Conservation (phyloP, 2,329 filamentous ascomycete species). For the Colletotrichum cereale region DNA sequence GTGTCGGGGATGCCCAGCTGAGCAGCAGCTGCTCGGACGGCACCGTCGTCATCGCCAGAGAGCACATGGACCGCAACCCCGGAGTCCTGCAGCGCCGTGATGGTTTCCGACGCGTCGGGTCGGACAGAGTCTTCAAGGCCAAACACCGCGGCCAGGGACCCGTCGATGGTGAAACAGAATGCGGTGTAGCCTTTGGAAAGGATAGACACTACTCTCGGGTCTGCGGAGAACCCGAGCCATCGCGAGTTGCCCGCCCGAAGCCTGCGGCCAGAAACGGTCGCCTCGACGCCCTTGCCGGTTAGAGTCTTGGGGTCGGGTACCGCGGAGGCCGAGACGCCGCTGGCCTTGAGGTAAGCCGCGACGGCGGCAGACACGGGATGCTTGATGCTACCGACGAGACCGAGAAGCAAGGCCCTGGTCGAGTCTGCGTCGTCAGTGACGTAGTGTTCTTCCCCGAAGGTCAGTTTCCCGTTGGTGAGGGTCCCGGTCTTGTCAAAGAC, state of each 20-base stretch:
- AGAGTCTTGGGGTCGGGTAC: constrained; percentile 53
- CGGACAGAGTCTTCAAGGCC: constrained; percentile 62
- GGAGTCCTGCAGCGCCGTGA: constrained; percentile 52
- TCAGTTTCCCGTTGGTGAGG: constrained; percentile 70
- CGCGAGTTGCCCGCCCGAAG: constrained; percentile 63
- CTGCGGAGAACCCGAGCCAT: constrained; percentile 56
- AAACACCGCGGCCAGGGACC: constrained; percentile 54
- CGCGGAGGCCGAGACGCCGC: constrained; percentile 6
- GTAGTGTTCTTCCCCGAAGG: constrained; percentile 55
- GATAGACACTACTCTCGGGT: constrained; percentile 51
- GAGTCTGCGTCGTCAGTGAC: constrained; percentile 16
- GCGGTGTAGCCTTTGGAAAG: constrained; percentile 55
- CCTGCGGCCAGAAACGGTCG: constrained; percentile 41
- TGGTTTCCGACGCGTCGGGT: constrained; percentile 52
- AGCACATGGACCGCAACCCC: constrained; percentile 61
- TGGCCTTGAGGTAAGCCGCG: constrained; percentile 53
- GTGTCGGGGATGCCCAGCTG: constrained; percentile 54
- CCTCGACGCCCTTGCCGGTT: constrained; percentile 62
- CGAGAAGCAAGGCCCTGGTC: constrained; percentile 29
- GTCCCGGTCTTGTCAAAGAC: constrained; percentile 88
- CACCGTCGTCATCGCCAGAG: constrained; percentile 66
- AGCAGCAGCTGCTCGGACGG: constrained; percentile 56
- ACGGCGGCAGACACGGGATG: constrained; percentile 68
- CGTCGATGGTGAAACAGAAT: constrained; percentile 61
- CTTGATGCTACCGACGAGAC: constrained; percentile 54